Evolutionary conservation across 1,284 basidiomycete species (phyloP).

Genomic region (Athelia psychrophila): DNA sequence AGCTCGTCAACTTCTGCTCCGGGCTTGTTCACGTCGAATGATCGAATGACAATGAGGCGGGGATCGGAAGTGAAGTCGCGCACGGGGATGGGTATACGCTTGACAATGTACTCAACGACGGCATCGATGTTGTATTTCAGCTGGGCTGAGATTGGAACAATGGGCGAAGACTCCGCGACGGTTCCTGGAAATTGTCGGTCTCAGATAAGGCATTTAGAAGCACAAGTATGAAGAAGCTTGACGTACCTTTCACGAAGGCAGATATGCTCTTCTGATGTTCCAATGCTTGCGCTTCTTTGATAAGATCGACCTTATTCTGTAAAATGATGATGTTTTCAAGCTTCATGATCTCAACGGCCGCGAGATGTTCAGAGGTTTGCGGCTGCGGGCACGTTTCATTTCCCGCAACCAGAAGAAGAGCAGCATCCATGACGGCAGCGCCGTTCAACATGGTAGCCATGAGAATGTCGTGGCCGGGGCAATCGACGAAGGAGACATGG

Average conservation of each 20-base stretch:
- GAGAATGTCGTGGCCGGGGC: slow-evolving; percentile 93
- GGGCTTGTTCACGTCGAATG: slow-evolving; percentile 99
- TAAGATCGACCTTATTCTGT: slow-evolving; percentile 97
- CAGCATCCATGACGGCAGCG: slow-evolving; percentile 99
- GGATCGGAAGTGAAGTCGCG: slow-evolving; percentile 93
- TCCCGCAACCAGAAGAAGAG: slow-evolving; percentile 90
- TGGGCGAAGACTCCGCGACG: slow-evolving; percentile 94
- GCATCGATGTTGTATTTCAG: slow-evolving; percentile 99
- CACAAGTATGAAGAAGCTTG: too few relatives aligned
- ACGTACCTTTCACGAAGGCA: slow-evolving; percentile 86
- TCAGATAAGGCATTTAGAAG: slow-evolving; percentile 2
- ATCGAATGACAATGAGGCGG: slow-evolving; percentile 96
- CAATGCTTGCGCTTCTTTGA: slow-evolving; percentile 87
- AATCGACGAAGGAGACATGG: slow-evolving; percentile 97
- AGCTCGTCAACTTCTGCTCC: slow-evolving; percentile 96
- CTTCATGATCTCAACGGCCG: slow-evolving; percentile 99
- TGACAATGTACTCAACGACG: slow-evolving; percentile 99
- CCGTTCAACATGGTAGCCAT: slow-evolving; percentile 99
- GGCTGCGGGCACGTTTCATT: slow-evolving; percentile 99
- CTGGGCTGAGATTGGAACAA: slow-evolving; percentile 98
- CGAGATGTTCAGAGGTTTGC: slow-evolving; percentile 97
- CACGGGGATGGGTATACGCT: slow-evolving; percentile 90
- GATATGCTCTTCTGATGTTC: slow-evolving; percentile 94
- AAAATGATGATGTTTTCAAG: slow-evolving; percentile 97
- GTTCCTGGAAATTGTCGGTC: slow-evolving; percentile 58